Conservation (phyloP, 2,329 filamentous ascomycete genomes). For the Penicillium paneum region DNA sequence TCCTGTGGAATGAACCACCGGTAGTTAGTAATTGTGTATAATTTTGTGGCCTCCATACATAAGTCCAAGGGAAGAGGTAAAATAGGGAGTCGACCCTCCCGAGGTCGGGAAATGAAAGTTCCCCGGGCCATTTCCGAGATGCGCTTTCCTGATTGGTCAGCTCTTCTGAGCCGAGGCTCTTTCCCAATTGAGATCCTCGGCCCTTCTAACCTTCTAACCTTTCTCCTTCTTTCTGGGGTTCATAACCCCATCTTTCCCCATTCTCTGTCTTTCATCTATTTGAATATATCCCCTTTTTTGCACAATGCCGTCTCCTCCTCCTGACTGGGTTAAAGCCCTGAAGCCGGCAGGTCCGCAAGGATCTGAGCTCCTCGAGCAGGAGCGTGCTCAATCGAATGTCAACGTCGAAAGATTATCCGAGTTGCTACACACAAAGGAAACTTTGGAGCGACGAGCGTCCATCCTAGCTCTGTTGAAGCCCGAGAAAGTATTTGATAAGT, state of each 20-base stretch:
- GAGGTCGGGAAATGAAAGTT: neutral
- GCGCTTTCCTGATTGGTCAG: slow-evolving; percentile 8
- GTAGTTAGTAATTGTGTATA: neutral
- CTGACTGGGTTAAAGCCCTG: slow-evolving; percentile 65
- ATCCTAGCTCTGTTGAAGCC: slow-evolving; percentile 63
- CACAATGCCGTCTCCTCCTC: slow-evolving; percentile 44
- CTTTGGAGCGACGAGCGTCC: slow-evolving; percentile 57
- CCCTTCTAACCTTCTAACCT: neutral
- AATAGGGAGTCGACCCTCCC: neutral
- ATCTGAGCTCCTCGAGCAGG: slow-evolving; percentile 63
- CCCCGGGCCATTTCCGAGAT: neutral
- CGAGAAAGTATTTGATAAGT: slow-evolving; percentile 73
- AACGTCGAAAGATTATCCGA: slow-evolving; percentile 64
- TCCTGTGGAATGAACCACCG: neutral
- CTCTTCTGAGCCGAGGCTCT: slow-evolving; percentile 20
- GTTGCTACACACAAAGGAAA: slow-evolving; percentile 66
- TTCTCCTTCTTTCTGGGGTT: slow-evolving; percentile 18
- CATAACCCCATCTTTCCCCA: slow-evolving; percentile 10
- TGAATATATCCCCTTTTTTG: neutral
- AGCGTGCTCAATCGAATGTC: slow-evolving; percentile 65
- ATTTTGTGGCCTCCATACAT: neutral
- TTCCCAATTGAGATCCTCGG: slow-evolving; percentile 24
- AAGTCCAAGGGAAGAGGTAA: neutral
- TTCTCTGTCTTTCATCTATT: neutral
- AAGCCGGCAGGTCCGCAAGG: slow-evolving; percentile 66